Evolutionary conservation across 108 stramenopile genomes (phyloP).

Genomic region (Skeletonema costatum): DNA sequence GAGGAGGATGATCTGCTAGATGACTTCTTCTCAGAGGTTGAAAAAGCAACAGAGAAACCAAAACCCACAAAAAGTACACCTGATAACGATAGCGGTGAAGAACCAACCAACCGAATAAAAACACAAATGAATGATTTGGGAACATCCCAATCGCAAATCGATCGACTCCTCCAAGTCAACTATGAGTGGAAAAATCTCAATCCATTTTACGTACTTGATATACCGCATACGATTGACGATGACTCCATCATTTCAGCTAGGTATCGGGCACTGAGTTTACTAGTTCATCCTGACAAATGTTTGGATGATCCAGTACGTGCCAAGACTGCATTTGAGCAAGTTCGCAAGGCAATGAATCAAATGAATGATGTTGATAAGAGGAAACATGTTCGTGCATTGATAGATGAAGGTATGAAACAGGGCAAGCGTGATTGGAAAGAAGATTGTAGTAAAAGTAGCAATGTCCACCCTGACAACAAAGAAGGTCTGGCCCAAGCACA

Average conservation of each 20-base stretch:
- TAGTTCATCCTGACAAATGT: constrained; percentile 89
- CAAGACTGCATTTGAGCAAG: constrained; percentile 81
- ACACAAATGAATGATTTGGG: constrained; percentile 71
- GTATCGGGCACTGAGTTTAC: constrained; percentile 78
- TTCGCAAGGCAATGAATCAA: constrained; percentile 71
- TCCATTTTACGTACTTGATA: constrained; percentile 78
- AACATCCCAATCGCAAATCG: constrained; percentile 69
- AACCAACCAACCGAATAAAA: constrained; percentile 67
- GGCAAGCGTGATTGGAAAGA: constrained; percentile 64
- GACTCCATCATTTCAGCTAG: constrained; percentile 67
- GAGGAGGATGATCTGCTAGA: constrained; percentile 72
- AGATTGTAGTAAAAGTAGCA: constrained; percentile 4
- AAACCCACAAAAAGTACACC: constrained; percentile 33
- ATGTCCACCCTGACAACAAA: background rate
- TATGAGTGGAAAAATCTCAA: constrained; percentile 91
- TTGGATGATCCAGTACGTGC: constrained; percentile 47
- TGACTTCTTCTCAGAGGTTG: constrained; percentile 88
- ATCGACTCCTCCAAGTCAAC: constrained; percentile 75
- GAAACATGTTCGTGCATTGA: constrained; percentile 56
- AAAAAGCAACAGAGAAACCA: constrained; percentile 68
- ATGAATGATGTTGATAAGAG: constrained; percentile 66
- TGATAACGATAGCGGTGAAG: constrained; percentile 23
- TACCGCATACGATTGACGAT: constrained; percentile 71
- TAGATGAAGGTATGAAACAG: constrained; percentile 77
- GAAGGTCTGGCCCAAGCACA: constrained; percentile 53